Evolutionary conservation across 305 asterid genomes (phyloP), one percentile per base, ranked within the genome.

Genomic region (Fraxinus floribunda): DNA sequence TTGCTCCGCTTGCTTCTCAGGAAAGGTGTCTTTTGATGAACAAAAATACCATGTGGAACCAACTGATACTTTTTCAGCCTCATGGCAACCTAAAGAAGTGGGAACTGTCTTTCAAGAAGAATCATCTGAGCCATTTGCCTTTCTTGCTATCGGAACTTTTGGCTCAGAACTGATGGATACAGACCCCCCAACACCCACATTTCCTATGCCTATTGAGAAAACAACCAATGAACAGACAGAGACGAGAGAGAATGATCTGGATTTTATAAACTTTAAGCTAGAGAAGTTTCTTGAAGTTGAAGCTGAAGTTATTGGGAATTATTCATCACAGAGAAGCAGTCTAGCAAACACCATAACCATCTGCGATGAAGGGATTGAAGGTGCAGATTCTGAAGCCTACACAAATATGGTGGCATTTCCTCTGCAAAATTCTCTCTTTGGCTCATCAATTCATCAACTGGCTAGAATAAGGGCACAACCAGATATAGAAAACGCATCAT

Each of bases 261-360:
- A 89, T 80, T 85, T 89, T 74, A 88, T 91, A 85, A 93, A 85
- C 79, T 81, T 83, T 82, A 94, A 94, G 89, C 90, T 94, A 52
- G 98, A 92, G 81, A 91, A 91, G 85, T 90, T 92, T 82, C 88
- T 93, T 36, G 92, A 90, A 77, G 94, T 87, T 77, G 93, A 92
- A 82, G 91, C 88, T 83, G 91, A 89, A 78, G 94, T 88, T 80
- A 78, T 78, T 34, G 82, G 79, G 70, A 82, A 87, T 62, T 90
- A 89, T 70, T 85, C 89, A 81, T 87, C 95, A 36, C 90, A 83
- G 20, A 88, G 94, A 81, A 88, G 89, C 86, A 90, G 97, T 80
- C 86, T 84, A 68, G 95, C 89, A 70, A 90, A 93, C 90, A 86
- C 86, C 78, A 85, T 88, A 83, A 88, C 90, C 79, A 87, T 90